A percentile compares a stretch with the other conserved stretches of the same genome.
These are phyloP conservation scores for Penstemon davidsonii DNA, from an alignment of 257 asterid genomes.

Conservation along the genomic window DNA sequence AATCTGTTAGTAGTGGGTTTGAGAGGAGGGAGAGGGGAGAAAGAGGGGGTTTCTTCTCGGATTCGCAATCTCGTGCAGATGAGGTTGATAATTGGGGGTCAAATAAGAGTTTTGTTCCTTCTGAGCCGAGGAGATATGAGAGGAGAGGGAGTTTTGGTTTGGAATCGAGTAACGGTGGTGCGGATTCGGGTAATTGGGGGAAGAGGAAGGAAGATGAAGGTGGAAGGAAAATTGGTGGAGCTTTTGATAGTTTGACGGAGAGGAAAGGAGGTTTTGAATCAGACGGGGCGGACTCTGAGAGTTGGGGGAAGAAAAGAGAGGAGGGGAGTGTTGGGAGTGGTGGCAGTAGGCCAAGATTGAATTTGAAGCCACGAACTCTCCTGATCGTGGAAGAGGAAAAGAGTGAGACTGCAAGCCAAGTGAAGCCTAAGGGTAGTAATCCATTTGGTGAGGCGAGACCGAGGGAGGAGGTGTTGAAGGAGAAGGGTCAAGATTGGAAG, in stretches of 20 bases:
- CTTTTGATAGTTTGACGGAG: conserved; percentile 82
- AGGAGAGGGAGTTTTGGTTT: conserved; percentile 67
- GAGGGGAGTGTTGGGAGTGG: conserved; percentile 38
- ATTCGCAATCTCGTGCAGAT: conserved; percentile 81
- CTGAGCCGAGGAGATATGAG: conserved; percentile 62
- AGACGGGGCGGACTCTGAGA: conserved; percentile 47
- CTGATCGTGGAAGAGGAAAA: conserved; percentile 33
- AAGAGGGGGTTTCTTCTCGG: conserved; percentile 74
- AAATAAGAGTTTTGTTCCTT: conserved; percentile 65
- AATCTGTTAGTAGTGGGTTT: conserved; percentile 46
- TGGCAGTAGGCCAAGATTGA: conserved; percentile 70
- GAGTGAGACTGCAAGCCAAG: conserved; percentile 17
- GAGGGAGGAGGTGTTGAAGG: conserved; percentile 96
- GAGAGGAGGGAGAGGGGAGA: conserved; percentile 86
- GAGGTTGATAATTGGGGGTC: conserved; percentile 87
- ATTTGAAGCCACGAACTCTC: conserved; percentile 57
- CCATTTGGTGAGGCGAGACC: conserved; percentile 97
- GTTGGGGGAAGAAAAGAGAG: conserved; percentile 70
- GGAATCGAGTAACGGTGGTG: conserved; percentile 59
- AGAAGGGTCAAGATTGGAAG: conserved; percentile 90
- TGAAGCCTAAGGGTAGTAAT: conserved; percentile 54
- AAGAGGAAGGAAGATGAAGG: conserved; percentile 77
- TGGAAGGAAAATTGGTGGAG: conserved; percentile 46
- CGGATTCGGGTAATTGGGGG: conserved; percentile 71
- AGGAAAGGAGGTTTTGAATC: conserved; percentile 62